Base-by-base conservation (phyloP, 768 basidiomycete species). In the Steccherinum ochraceum region DNA sequence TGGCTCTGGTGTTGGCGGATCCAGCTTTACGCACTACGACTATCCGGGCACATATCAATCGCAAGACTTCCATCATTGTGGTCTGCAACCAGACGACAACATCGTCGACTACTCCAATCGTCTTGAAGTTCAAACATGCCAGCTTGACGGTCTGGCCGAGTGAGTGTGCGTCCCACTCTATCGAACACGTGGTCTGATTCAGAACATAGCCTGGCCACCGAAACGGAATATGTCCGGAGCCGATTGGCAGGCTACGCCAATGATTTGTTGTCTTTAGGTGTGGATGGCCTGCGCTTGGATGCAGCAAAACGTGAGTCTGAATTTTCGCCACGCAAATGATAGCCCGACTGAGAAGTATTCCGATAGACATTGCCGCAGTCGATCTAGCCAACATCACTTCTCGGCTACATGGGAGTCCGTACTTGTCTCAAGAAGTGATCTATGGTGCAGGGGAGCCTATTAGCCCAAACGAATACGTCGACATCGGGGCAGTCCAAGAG, bases 401-500 rank as follows among this genome's bases (percentile, higher is more conserved):
- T 3, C 68, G 73, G 5, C 64, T 86, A 11, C 65, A 64, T 0
- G 52, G 52, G 2, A 59, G 26, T 3, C 75, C 76, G 0, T 86
- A 85, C 57, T 75, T 86, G 40, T 81, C 83, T 0, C 85, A 86
- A 60, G 85, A 86, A 60, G 68, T 68, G 21, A 63, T 71, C 26
- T 73, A 51, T 43, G 81, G 68, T 24, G 74, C 64, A 0, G 80
- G 79, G 0, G 74, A 84, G 52, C 71, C 79, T 0, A 62, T 74
- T 12, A 74, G 75, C 42, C 83, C 84, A 0, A 72, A 72, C 0
- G 73, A 83, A 57, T 87, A 86, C 58, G 67, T 67, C 5, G 60
- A 40, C 24, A 5, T 45, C 71, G 78, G 80, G 11, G 80, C 84
- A 57, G 83, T 84, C 2, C 81, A 85, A 67, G 84, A 86, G 82